Evolutionary conservation across 176 grass and related monocot genomes (phyloP), one percentile per base, ranked within the genome.

Genomic region (Oryza meridionalis): DNA sequence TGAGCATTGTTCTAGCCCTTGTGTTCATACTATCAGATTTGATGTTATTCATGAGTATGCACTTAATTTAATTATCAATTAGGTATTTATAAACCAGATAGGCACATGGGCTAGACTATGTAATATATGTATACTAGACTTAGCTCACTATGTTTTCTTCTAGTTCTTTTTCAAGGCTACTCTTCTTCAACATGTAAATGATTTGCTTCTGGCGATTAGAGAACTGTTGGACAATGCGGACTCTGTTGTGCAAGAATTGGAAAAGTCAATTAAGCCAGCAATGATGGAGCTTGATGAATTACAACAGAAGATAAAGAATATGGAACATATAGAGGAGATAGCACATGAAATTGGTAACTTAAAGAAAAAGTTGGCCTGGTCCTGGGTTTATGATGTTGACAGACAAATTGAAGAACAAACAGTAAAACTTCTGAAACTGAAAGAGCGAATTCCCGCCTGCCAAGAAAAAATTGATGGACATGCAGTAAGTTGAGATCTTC

Each of bases 101-200:
- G 49, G 14, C 16, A 11, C 16, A 19, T 55, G 50, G 50, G 50
- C 5, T 19, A 61, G n/a, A 22, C 6, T 17, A 61, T 61, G 4
- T 5, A 61, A 61, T 61, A 22, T 61, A 61, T 61, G 55, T 22
- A 61, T 22, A 9, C 8, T 61, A 59, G 21, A 61, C 7, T 22
- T 61, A 61, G 21, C 21, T n/a, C 55, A 16, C 83, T 66, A 14
- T 94, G 16, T 85, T 75, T 85, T 79, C 40, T 33, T 42, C 40
- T 84, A 98, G 95, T 98, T 98, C 83, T 98, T 98, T 86, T 95
- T 98, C 67, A 98, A 95, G 83, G 92, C 95, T 46, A 98, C 95
- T 64, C 95, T 98, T 83, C 95, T 98, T 84, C 91, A 95, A 71
- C 95, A 98, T 91, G 92, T 95, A 46, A 95, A 90, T 77, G 95